Conservation (phyloP, 2,329 filamentous ascomycete species). For the Bipolaris sorokiniana region DNA sequence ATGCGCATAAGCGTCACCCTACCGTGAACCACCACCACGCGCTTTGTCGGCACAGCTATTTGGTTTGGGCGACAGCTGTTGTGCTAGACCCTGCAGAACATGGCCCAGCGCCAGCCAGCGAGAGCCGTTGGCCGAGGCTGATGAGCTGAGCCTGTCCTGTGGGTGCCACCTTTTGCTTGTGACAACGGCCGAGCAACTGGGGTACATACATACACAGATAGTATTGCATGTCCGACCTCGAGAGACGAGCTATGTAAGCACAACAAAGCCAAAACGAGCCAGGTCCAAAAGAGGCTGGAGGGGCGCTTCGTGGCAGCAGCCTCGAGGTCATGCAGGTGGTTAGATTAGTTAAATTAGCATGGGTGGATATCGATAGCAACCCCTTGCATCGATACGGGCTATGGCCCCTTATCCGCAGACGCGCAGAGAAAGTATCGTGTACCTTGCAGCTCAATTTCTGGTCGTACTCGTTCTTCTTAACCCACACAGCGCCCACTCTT, state of each 20-base stretch:
- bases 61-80: constrained; percentile 31
- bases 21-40: constrained; percentile 32
- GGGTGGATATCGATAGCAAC: constrained; percentile 44
- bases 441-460: constrained; percentile 30
- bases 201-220: not conserved
- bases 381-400: constrained; percentile 36
- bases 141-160: constrained; percentile 12
- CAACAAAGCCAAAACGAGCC: constrained; percentile 31
- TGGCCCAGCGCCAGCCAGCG: constrained; percentile 18
- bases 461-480: constrained; percentile 27
- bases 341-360: constrained; percentile 45
- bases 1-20: constrained; percentile 32
- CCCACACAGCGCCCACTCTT: constrained; percentile 18
- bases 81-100: constrained; percentile 27
- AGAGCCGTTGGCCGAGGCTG: constrained; percentile 19
- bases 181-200: constrained; percentile 10
- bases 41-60: constrained; percentile 31
- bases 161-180: constrained; percentile 23
- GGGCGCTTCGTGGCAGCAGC: constrained; percentile 26
- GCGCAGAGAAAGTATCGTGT: constrained; percentile 39
- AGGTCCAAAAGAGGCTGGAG: constrained; percentile 33
- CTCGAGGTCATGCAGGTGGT: constrained; percentile 43
- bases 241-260: constrained; percentile 17
- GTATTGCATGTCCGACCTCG: not conserved
- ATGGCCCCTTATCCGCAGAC: constrained; percentile 29